Percentiles rank a stretch among this genome's conserved stretches.
These are phyloP conservation scores for Ricinus communis DNA, from an alignment of 345 rosid species.

Conservation along the genomic window DNA sequence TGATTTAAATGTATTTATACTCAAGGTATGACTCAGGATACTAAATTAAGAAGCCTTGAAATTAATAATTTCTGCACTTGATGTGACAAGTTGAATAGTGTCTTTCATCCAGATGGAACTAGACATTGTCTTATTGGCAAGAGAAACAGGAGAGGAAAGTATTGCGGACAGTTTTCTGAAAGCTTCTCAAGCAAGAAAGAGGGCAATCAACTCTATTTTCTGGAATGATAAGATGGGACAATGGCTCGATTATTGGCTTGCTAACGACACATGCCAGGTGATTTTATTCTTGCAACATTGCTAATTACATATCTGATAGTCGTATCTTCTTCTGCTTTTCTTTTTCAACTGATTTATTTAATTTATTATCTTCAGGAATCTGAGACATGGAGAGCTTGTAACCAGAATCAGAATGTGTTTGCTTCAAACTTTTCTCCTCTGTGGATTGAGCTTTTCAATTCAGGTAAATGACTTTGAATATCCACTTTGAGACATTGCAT, in stretches of 20 bases:
- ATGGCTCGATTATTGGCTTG: conserved; percentile 88
- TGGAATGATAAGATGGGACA: conserved; percentile 78
- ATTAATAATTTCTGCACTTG: conserved; percentile 2
- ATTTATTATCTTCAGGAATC: conserved; percentile 38
- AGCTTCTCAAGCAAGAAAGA: conserved; percentile 61
- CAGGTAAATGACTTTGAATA: conserved; percentile 47
- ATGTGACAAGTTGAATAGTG: not conserved
- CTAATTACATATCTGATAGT: not conserved
- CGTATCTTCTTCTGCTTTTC: not conserved
- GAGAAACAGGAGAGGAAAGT: conserved; percentile 44
- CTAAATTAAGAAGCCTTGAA: not conserved
- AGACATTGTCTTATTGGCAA: conserved; percentile 69
- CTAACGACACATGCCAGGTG: conserved; percentile 31
- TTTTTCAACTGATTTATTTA: not conserved
- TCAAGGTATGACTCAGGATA: conserved; percentile 45
- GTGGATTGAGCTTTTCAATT: conserved; percentile 69
- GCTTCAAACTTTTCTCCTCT: conserved; percentile 85
- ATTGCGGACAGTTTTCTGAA: conserved; percentile 43
- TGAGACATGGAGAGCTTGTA: conserved; percentile 52
- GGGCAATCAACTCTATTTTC: conserved; percentile 56
- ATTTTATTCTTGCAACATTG: not conserved
- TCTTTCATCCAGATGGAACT: conserved; percentile 71
- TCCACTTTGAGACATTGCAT: conserved; percentile 1
- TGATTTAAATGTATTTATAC: conserved; percentile 72
- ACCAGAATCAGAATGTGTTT: conserved; percentile 62